phyloP scores from a whole-genome alignment of 2,329 filamentous ascomycete species.

The Orbilia javanica region DNA sequence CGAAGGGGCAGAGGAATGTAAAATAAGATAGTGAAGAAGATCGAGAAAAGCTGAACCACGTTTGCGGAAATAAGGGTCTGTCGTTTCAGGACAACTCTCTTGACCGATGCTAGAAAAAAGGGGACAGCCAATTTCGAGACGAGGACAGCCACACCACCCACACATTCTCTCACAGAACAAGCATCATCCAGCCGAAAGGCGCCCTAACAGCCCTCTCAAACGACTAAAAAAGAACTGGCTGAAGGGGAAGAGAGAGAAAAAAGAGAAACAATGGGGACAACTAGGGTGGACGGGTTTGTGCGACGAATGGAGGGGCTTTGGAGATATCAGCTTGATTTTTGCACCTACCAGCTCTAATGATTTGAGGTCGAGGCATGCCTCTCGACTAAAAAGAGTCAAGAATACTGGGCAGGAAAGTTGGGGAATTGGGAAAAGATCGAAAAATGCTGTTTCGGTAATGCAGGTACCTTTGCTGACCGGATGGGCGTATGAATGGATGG shows the following conservation, averaged over 20 bases:
- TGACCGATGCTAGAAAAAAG: slow-evolving; percentile 41
- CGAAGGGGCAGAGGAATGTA: slow-evolving; percentile 56
- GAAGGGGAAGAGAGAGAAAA: background rate
- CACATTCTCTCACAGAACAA: slow-evolving; percentile 56
- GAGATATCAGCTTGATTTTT: slow-evolving; percentile 59
- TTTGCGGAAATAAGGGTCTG: slow-evolving; percentile 57
- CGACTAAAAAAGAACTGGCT: slow-evolving; percentile 23
- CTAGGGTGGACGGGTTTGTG: slow-evolving; percentile 35
- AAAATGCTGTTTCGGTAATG: slow-evolving; percentile 55
- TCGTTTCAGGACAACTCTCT: slow-evolving; percentile 59
- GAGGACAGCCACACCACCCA: slow-evolving; percentile 53
- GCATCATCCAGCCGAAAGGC: slow-evolving; percentile 54
- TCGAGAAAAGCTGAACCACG: slow-evolving; percentile 49
- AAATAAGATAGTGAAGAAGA: slow-evolving; percentile 41
- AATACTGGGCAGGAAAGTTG: slow-evolving; percentile 41
- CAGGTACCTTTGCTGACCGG: slow-evolving; percentile 44
- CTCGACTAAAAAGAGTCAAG: slow-evolving; percentile 2
- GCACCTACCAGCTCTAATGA: slow-evolving; percentile 70
- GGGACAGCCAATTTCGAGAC: slow-evolving; percentile 57
- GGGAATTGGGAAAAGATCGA: slow-evolving; percentile 27
- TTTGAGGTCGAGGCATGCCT: slow-evolving; percentile 71
- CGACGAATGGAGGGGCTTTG: slow-evolving; percentile 49
- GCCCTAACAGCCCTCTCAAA: slow-evolving; percentile 32
- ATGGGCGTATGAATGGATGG: slow-evolving; percentile 13
- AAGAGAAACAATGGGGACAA: slow-evolving; percentile 17